These are phyloP conservation scores for Pythium inflatum DNA, from an alignment of 352 stramenopile species.

Conservation along the genomic window DNA sequence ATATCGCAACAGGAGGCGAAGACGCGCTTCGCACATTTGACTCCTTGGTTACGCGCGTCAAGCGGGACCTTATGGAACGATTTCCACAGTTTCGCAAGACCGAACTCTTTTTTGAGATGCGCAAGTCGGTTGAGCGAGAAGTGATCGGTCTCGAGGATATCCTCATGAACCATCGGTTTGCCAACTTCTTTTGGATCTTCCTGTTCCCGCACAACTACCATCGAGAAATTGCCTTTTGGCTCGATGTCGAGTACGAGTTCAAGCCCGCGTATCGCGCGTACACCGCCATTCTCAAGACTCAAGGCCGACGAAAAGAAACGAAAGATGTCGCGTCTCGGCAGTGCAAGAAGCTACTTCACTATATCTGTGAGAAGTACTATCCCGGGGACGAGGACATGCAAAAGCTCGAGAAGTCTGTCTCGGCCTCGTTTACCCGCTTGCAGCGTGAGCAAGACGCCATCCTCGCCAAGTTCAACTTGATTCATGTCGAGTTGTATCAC, in stretches of 20 bases:
- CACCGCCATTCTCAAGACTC: slow-evolving; percentile 60
- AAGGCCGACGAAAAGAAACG: slow-evolving; percentile 46
- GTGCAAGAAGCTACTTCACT: slow-evolving; percentile 75
- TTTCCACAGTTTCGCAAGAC: slow-evolving; percentile 83
- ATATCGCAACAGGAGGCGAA: slow-evolving; percentile 77
- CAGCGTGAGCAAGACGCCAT: slow-evolving; percentile 85
- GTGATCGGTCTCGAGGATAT: slow-evolving; percentile 85
- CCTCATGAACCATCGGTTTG: slow-evolving; percentile 87
- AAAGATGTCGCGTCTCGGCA: slow-evolving; percentile 66
- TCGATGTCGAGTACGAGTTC: slow-evolving; percentile 89
- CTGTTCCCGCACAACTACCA: slow-evolving; percentile 89
- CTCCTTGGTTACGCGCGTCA: slow-evolving; percentile 72
- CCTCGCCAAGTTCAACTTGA: slow-evolving; percentile 83
- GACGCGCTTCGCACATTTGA: slow-evolving; percentile 84
- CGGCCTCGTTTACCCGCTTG: slow-evolving; percentile 62
- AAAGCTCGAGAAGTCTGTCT: slow-evolving; percentile 67
- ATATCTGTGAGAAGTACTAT: slow-evolving; percentile 88
- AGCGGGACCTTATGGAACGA: slow-evolving; percentile 77
- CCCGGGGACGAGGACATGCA: slow-evolving; percentile 75
- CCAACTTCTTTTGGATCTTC: slow-evolving; percentile 91
- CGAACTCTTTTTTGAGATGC: slow-evolving; percentile 82
- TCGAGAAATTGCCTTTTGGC: slow-evolving; percentile 81
- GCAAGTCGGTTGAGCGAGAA: slow-evolving; percentile 75
- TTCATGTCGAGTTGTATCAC: slow-evolving; percentile 85
- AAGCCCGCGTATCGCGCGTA: slow-evolving; percentile 82